Evolutionary conservation across 352 stramenopile species (phyloP), one percentile per base, ranked within the genome.

Genomic region (Phytophthora hybrid): DNA sequence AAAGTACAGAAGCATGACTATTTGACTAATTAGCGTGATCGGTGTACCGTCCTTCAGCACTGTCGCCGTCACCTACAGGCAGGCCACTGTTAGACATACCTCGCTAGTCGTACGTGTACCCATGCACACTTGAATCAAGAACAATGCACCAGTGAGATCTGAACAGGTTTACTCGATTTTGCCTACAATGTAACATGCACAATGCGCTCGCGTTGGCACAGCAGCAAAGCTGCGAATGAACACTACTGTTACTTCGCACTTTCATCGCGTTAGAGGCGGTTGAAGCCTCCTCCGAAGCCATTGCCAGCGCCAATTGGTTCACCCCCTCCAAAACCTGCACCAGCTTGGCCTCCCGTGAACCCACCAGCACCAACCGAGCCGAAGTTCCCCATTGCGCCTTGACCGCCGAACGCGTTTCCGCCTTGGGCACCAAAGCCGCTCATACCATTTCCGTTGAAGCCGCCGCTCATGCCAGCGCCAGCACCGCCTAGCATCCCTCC

Each of bases 381-480:
- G 11, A 65, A 56, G 59, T 55, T 55, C 39, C 64, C 41, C 34
- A 57, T 41, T 26, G 23, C 59, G 16, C 62, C 34, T 56, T 53
- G 62, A 8, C 63, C 63, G 10, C 63, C 39, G n/a, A 69, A 58
- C 13, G 37, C 63, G 31, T 62, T 57, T 14, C 37, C 63, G 54
- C 63, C 63, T 51, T 46, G 62, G 18, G 54, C 54, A 21, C 21
- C 61, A n/a, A 74, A 71, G 47, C 60, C 21, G 29, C 47, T 31
- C 47, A 26, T 6, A 19, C 13, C 47, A 44, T 66, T 67, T 8
- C 60, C 51, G 21, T 23, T 47, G 46, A 67, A 64, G 10, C 47
- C 47, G 39, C 21, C 62, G 7, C 23, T 51, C 41, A 51, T 51
- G 6, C 41, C 41, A 51, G 7, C 52, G 14, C 23, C 23, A 26